These are phyloP conservation scores for Neurospora sp. DNA, from an alignment of 495 filamentous ascomycete species.

Conservation along the genomic window DNA sequence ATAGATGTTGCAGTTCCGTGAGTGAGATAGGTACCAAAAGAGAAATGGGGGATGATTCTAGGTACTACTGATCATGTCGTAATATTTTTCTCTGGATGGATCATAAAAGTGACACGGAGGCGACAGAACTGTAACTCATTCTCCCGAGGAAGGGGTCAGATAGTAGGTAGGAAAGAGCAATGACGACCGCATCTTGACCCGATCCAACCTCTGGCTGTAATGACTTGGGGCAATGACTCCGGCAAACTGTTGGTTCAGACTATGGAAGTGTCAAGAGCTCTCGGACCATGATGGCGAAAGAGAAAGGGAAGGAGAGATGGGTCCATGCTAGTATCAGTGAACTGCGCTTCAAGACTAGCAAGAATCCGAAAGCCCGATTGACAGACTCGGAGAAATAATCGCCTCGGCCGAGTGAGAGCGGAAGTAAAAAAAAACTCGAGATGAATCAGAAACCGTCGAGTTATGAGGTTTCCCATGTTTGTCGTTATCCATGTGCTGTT, in stretches of 20 bases:
- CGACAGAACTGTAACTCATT: neutral
- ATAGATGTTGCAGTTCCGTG: neutral
- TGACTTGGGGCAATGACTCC: neutral
- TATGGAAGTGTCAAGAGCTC: neutral
- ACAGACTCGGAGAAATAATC: neutral
- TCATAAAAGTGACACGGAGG: neutral
- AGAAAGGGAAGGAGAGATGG: neutral
- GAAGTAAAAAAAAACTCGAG: neutral
- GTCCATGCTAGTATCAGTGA: neutral
- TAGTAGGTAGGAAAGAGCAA: neutral
- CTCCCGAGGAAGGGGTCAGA: neutral
- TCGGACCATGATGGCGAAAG: neutral
- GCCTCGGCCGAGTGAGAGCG: neutral
- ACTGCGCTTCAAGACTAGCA: neutral
- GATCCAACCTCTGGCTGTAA: neutral
- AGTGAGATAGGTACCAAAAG: neutral
- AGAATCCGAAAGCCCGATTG: neutral
- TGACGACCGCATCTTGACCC: neutral
- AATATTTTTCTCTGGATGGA: neutral
- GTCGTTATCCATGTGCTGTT: neutral
- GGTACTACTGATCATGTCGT: neutral
- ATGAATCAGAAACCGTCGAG: neutral
- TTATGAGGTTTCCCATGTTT: neutral
- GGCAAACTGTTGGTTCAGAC: neutral
- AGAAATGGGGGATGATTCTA: neutral